Percentiles rank a stretch among this genome's conserved stretches.
Conservation (phyloP, 2,329 filamentous ascomycete species). For the Fusarium citri region DNA sequence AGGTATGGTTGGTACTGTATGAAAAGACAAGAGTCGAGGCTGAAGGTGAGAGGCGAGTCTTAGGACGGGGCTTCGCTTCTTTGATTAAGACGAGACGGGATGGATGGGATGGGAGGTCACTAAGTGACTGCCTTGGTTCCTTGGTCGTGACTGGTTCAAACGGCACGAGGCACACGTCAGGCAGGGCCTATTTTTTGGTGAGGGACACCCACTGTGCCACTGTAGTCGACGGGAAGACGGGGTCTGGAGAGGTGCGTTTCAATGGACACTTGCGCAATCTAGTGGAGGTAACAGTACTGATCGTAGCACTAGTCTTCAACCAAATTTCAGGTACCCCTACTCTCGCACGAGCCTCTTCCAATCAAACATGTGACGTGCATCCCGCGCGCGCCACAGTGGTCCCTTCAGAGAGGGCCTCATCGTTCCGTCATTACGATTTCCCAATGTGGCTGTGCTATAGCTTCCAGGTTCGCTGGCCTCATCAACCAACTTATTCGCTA, state of each 20-base stretch:
- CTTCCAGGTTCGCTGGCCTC: constrained; percentile 49
- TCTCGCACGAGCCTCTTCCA: constrained; percentile 12
- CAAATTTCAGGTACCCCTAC: constrained; percentile 2
- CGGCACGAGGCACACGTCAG: constrained; percentile 44
- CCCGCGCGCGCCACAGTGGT: constrained; percentile 21
- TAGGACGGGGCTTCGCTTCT: constrained; percentile 38
- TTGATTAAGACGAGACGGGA: constrained; percentile 38
- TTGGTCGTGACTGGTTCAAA: constrained; percentile 38
- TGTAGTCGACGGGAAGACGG: constrained; percentile 33
- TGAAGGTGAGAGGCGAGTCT: constrained; percentile 41
- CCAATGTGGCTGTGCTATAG: constrained; percentile 45
- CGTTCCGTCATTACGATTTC: constrained; percentile 27
- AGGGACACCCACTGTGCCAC: constrained; percentile 35
- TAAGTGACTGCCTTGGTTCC: constrained; percentile 41
- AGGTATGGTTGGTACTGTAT: constrained; percentile 7
- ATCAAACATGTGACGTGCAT: constrained; percentile 38
- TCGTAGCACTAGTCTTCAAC: no score
- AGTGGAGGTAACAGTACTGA: constrained; percentile 5
- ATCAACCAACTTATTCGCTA: constrained; percentile 39
- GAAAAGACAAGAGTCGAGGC: constrained; percentile 36
- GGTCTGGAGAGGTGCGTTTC: constrained; percentile 20
- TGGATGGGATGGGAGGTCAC: constrained; percentile 31
- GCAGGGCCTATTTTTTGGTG: constrained; percentile 38
- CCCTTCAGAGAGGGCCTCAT: background rate
- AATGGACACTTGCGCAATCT: constrained; percentile 16